phyloP scores from a whole-genome alignment of 352 stramenopile species.

The Phytophthora capsici region DNA sequence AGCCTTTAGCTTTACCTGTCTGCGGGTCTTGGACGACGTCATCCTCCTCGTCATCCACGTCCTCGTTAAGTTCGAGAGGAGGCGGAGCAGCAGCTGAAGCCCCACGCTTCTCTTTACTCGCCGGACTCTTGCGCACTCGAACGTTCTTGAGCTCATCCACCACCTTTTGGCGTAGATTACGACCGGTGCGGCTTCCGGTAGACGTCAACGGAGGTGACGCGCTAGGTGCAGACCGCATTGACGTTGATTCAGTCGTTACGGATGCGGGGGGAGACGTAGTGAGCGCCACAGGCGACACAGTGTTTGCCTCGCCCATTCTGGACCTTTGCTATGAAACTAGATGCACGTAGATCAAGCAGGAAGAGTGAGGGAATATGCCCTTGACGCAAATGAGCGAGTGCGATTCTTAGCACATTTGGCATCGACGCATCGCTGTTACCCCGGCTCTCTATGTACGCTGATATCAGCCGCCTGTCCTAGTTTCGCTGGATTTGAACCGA shows the following conservation, averaged over 20 bases:
- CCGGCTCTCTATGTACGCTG: constrained; percentile 27
- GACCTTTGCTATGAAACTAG: constrained; percentile 3
- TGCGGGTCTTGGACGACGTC: constrained; percentile 23
- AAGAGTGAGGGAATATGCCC: neutral
- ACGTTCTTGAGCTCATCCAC: constrained; percentile 78
- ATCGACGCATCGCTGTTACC: constrained; percentile 19
- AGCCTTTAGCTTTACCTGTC: constrained; percentile 41
- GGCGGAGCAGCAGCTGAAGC: constrained; percentile 13
- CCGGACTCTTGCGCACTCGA: constrained; percentile 41
- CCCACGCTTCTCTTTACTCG: constrained; percentile 18
- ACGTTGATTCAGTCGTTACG: neutral
- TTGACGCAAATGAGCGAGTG: constrained; percentile 21
- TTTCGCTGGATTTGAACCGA: constrained; percentile 23
- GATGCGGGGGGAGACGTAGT: neutral
- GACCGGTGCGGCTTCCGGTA: constrained; percentile 25
- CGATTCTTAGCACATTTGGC: constrained; percentile 11
- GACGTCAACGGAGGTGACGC: constrained; percentile 11
- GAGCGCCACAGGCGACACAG: constrained; percentile 6
- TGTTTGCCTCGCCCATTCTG: constrained; percentile 41
- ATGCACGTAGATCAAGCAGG: neutral
- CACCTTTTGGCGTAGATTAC: constrained; percentile 61
- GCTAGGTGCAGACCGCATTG: neutral
- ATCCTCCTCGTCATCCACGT: constrained; percentile 32
- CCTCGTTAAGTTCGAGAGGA: constrained; percentile 45
- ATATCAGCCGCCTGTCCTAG: constrained; percentile 15